A percentile compares a stretch with the other conserved stretches of the same genome.
Evolutionary conservation across 495 filamentous ascomycete genomes (phyloP).

Genomic region (Trichocladium uniseriatum): DNA sequence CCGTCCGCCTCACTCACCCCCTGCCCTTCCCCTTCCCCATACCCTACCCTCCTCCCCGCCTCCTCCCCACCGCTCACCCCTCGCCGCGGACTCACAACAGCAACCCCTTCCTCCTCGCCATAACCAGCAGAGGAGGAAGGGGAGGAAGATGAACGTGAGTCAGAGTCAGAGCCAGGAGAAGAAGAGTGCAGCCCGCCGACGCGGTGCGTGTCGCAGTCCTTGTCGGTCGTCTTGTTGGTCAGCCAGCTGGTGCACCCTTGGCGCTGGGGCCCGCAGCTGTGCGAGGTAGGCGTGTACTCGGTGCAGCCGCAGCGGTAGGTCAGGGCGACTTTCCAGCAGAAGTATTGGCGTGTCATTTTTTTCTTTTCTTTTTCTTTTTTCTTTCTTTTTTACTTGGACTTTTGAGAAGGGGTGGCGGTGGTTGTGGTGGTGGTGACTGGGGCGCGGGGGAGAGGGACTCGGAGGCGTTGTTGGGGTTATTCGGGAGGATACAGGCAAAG

Average conservation of each 20-base stretch:
- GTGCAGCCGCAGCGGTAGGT: slow-evolving; percentile 21
- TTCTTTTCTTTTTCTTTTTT: not conserved
- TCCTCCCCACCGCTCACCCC: not conserved
- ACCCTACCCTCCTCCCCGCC: not conserved
- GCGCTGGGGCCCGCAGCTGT: slow-evolving; percentile 13
- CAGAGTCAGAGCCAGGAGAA: not conserved
- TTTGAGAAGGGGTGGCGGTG: not conserved
- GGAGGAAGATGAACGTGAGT: too few species aligned
- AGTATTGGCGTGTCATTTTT: slow-evolving; percentile 15
- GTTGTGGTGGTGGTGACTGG: not conserved
- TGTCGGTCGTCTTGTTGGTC: slow-evolving; percentile 12
- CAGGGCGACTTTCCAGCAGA: slow-evolving; percentile 22
- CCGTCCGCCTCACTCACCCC: not conserved
- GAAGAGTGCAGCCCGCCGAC: not conserved
- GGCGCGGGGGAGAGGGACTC: not conserved
- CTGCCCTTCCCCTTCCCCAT: not conserved
- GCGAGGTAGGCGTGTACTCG: slow-evolving; percentile 8
- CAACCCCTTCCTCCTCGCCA: too few species aligned
- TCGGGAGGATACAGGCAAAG: too few species aligned
- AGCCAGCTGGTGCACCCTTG: slow-evolving; percentile 19
- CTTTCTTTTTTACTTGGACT: not conserved
- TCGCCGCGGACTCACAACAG: too few species aligned
- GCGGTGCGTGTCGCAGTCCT: slow-evolving; percentile 18
- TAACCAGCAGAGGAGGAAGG: too few species aligned
- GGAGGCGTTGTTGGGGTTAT: not conserved